Percentiles rank a stretch among this genome's conserved stretches.
Conservation (phyloP, 495 filamentous ascomycete species). For the Penicillium cataractarum region DNA sequence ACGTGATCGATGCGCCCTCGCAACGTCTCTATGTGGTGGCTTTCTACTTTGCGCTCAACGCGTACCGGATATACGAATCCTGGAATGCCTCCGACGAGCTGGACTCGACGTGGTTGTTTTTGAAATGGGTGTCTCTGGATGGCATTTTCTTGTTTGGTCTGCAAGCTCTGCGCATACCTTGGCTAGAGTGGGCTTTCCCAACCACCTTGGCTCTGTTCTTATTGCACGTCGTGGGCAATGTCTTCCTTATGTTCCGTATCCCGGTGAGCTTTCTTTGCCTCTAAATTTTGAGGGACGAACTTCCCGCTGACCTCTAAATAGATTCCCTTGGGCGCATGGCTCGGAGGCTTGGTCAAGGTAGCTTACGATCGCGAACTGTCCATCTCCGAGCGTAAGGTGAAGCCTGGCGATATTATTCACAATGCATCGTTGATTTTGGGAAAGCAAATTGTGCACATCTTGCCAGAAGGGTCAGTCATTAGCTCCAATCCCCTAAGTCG, state of each 20-base stretch:
- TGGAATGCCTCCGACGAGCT: constrained; percentile 73
- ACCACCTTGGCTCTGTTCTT: constrained; percentile 68
- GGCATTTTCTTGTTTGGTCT: constrained; percentile 80
- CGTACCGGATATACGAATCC: constrained; percentile 86
- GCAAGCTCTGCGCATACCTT: constrained; percentile 85
- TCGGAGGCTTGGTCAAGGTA: constrained; percentile 69
- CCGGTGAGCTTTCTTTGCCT: constrained; percentile 54
- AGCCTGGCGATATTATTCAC: constrained; percentile 79
- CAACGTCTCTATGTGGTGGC: constrained; percentile 85
- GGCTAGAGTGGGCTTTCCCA: constrained; percentile 84
- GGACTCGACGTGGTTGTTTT: constrained; percentile 81
- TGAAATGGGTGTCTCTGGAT: constrained; percentile 91
- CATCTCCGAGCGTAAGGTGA: constrained; percentile 86
- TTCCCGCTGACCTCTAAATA: constrained; percentile 34
- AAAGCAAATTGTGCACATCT: constrained; percentile 93
- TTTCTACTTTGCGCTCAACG: constrained; percentile 70
- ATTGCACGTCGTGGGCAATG: constrained; percentile 70
- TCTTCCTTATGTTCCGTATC: constrained; percentile 89
- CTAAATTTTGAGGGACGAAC: background rate
- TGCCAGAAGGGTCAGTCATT: constrained; percentile 82
- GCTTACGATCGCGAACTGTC: constrained; percentile 89
- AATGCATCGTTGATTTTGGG: constrained; percentile 92
- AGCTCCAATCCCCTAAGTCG: background rate
- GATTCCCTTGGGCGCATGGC: constrained; percentile 68
- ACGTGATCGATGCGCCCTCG: constrained; percentile 79